Base-by-base conservation (phyloP, 768 basidiomycete species). In the Leccinum sublutescens region DNA sequence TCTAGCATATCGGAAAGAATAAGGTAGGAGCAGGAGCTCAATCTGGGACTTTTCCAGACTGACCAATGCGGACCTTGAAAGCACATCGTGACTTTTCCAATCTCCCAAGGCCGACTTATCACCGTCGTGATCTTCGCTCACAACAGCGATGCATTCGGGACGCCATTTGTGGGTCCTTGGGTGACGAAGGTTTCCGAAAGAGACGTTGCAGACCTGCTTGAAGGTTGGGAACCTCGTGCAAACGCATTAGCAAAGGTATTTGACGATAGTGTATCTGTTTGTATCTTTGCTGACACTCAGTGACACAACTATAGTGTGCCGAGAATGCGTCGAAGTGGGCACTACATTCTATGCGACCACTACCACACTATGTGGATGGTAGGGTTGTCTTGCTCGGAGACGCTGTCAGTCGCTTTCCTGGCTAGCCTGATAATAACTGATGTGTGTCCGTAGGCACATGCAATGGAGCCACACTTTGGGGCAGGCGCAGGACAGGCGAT, bases 271-370 rank as follows among this genome's bases (percentile, higher is more conserved):
- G 12, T 3, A 3, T 12, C 31, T 0, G 1, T 17, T 29, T 27
- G 29, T n/a, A 14, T 10, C 9, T 50, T 34, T 23, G 17, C 23
- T 25, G 34, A 56, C 21, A 49, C 15, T 29, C 29, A 29, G 29
- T 29, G 9, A 29, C 29, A 29, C 29, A 29, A 38, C 5, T 19
- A 23, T 56, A 79, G 78, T 75, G 72, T 54, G 66, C 76, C 21
- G 67, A 74, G 25, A 65, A 64, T 7, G 72, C 78, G 2, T 75
- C 71, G 17, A 75, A 71, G 63, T 84, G 82, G 80, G 76, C 76
- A 4, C 64, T 84, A 5, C 76, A 80, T 60, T 64, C 66, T 38
- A 38, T 38, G 36, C 36, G 36, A 38, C 36, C 36, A 17, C 36
- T 38, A 17, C 36, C 29, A 29, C 29, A 29, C 36, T 38, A 38